Evolutionary conservation across 441 rosid genomes (phyloP).

Genomic region (Gossypium lobatum): DNA sequence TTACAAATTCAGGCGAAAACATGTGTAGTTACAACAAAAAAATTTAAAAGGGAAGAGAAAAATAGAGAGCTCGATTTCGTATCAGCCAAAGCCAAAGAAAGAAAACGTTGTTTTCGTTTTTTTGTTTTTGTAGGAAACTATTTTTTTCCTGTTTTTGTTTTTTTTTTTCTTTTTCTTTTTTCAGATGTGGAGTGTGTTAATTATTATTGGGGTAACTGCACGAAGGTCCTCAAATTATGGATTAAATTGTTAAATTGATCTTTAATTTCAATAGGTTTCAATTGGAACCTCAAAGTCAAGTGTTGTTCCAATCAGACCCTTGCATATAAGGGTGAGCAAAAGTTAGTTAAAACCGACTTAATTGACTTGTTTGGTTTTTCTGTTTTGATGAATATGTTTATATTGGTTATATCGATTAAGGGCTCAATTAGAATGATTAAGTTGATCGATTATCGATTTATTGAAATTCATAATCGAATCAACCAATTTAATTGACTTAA

Average conservation of each 20-base stretch:
- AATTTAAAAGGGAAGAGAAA: background rate
- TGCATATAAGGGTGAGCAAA: too few species aligned
- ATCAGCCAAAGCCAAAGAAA: slow-evolving; percentile 20
- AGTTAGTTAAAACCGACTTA: too few species aligned
- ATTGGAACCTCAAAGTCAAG: background rate
- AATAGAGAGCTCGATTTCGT: slow-evolving; percentile 24
- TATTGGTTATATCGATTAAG: too few species aligned
- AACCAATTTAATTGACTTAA: too few species aligned
- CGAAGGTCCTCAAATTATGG: background rate
- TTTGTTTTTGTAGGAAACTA: background rate
- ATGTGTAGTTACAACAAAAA: background rate
- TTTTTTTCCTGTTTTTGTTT: too few species aligned
- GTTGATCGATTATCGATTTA: too few species aligned
- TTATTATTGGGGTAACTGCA: background rate
- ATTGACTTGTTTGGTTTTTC: too few species aligned
- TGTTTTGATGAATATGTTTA: too few species aligned
- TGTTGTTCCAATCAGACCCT: background rate
- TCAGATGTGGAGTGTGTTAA: background rate
- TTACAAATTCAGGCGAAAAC: slow-evolving; percentile 25
- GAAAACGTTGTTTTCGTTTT: background rate
- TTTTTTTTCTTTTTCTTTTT: too few species aligned
- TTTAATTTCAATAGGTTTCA: background rate
- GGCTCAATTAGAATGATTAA: too few species aligned
- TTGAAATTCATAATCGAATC: too few species aligned
- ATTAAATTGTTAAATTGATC: background rate